Conservation (phyloP, 139 green algal genomes). For the Haematococcus lacustris region DNA sequence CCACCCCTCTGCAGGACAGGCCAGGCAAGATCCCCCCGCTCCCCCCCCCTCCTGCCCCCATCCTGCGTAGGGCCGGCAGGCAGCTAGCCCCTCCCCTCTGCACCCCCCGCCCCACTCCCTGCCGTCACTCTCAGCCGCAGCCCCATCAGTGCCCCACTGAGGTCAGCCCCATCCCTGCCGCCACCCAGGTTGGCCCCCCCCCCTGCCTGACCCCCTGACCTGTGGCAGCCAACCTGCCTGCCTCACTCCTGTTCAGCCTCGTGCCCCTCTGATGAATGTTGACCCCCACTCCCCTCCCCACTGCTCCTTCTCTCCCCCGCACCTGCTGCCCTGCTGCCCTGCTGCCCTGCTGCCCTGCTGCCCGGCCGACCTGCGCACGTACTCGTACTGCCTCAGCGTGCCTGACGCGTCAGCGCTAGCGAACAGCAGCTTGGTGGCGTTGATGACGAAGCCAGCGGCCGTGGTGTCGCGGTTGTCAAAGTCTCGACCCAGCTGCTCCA, state of each 20-base stretch:
- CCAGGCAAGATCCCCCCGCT: no score
- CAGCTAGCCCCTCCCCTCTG: no score
- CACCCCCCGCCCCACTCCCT: no score
- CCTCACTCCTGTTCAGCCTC: background rate
- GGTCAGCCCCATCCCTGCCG: no score
- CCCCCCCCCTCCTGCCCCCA: no score
- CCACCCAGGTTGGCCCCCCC: no score
- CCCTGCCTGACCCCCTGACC: no score
- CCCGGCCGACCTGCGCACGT: constrained; percentile 7
- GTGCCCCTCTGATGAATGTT: background rate
- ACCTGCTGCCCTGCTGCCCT: background rate
- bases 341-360: background rate
- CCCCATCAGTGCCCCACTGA: no score
- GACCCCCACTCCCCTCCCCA: background rate
- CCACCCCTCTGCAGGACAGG: no score
- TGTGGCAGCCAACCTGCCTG: background rate
- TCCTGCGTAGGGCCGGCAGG: no score
- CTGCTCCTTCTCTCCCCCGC: background rate
- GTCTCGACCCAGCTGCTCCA: constrained; percentile 60
- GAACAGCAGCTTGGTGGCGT: constrained; percentile 43
- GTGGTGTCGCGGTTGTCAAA: constrained; percentile 49
- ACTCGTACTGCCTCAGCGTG: constrained; percentile 21
- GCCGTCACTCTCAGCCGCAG: no score
- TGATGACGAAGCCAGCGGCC: constrained; percentile 68
- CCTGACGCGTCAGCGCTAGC: constrained; percentile 19